A percentile compares a stretch with the other conserved stretches of the same genome.
These are phyloP conservation scores for Linnemannia schmuckeri DNA, from an alignment of 192 early-diverging fungal species.

Conservation along the genomic window DNA sequence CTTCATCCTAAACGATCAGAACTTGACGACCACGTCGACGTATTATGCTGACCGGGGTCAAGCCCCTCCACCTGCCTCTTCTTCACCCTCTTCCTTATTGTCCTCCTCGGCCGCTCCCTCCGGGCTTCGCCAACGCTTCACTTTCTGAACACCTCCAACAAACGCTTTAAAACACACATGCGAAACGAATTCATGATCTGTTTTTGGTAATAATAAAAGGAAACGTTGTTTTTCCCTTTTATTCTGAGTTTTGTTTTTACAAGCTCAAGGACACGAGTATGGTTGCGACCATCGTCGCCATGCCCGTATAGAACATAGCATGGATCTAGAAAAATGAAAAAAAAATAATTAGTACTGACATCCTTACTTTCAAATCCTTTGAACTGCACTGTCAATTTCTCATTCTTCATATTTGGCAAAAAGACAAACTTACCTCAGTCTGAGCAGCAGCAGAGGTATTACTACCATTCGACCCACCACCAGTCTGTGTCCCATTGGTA, in stretches of 20 bases:
- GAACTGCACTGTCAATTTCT: background rate
- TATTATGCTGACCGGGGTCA: no score
- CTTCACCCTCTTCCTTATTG: no score
- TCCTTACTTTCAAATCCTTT: background rate
- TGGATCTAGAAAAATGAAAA: background rate
- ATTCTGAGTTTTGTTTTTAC: background rate
- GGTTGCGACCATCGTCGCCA: background rate
- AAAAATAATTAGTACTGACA: background rate
- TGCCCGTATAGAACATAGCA: background rate
- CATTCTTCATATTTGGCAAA: background rate
- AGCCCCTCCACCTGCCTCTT: no score
- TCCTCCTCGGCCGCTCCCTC: no score
- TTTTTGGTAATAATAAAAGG: no score
- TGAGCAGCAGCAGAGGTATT: background rate
- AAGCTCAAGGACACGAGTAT: background rate
- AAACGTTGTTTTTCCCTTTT: background rate
- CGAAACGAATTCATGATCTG: no score
- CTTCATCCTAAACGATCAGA: no score
- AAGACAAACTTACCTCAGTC: background rate
- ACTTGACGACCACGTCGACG: no score
- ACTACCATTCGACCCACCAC: background rate
- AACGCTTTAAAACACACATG: no score
- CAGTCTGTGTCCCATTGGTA: constrained; percentile 18
- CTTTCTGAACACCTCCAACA: no score
- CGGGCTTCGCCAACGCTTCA: no score